These are phyloP conservation scores for Sphaerulina populicola DNA, from an alignment of 2,329 filamentous ascomycete genomes.

Conservation along the genomic window DNA sequence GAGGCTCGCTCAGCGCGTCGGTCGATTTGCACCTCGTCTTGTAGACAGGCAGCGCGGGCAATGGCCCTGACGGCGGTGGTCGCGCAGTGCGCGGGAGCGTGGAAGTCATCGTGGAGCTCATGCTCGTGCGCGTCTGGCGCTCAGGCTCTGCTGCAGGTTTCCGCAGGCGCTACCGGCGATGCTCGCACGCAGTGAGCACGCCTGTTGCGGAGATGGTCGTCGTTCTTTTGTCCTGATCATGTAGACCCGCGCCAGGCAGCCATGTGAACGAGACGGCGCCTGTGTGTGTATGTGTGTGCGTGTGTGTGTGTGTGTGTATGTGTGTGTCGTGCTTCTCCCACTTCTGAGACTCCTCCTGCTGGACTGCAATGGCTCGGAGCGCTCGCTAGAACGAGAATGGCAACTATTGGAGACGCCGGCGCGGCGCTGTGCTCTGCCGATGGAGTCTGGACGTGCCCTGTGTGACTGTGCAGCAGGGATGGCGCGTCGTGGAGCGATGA, in stretches of 20 bases:
- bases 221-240: neutral
- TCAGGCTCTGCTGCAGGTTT: neutral
- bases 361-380: neutral
- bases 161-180: neutral
- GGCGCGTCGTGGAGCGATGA: neutral
- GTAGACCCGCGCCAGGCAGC: neutral
- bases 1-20: conserved; percentile 42
- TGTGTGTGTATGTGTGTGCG: too few relatives aligned
- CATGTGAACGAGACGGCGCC: neutral
- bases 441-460: neutral
- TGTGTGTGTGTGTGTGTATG: too few relatives aligned
- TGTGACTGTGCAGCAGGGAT: neutral
- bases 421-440: neutral
- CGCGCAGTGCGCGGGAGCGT: conserved; percentile 50
- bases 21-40: conserved; percentile 58
- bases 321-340: neutral
- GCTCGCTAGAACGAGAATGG: neutral
- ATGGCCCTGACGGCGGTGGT: conserved; percentile 61
- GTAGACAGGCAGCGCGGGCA: conserved; percentile 64
- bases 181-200: neutral
- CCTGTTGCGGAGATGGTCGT: conserved; percentile 1
- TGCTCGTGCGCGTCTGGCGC: neutral
- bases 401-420: neutral
- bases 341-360: neutral
- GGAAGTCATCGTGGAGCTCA: conserved; percentile 18